Evolutionary conservation across 176 grass and related monocot genomes (phyloP).

Genomic region (Bonia amplexicaulis): DNA sequence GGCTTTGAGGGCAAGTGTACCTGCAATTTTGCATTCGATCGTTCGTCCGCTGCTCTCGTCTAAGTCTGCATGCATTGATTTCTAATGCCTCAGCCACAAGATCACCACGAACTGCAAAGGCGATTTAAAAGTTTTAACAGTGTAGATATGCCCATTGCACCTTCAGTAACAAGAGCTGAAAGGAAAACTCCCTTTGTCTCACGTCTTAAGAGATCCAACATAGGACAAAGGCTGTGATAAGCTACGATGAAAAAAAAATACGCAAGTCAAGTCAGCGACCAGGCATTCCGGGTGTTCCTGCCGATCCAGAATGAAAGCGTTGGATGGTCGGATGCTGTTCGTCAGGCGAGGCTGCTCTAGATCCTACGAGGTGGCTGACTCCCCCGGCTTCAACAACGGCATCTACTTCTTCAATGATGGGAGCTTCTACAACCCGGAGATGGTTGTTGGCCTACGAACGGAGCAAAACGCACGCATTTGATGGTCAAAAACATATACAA

Average conservation of each 20-base stretch:
- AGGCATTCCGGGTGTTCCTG: background rate
- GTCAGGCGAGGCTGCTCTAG: background rate
- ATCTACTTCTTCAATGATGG: constrained; percentile 2
- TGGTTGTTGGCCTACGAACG: no score
- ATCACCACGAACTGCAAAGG: background rate
- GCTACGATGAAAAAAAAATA: no score
- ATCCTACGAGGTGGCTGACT: background rate
- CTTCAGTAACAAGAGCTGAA: no score
- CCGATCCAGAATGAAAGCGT: background rate
- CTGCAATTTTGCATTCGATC: background rate
- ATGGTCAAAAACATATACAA: no score
- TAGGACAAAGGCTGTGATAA: no score
- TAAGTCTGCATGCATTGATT: background rate
- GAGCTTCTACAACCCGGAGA: no score
- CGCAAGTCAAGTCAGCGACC: no score
- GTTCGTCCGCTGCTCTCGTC: background rate
- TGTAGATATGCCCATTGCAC: no score
- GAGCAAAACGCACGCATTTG: no score
- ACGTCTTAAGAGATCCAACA: no score
- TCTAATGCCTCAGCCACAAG: background rate
- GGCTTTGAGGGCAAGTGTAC: background rate
- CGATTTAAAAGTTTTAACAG: no score
- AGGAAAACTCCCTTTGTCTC: no score
- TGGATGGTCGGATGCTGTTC: background rate
- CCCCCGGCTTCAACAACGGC: background rate